Evolutionary conservation across 257 asterid genomes (phyloP), one percentile per base, ranked within the genome.

Genomic region (Solanum paucissectum): DNA sequence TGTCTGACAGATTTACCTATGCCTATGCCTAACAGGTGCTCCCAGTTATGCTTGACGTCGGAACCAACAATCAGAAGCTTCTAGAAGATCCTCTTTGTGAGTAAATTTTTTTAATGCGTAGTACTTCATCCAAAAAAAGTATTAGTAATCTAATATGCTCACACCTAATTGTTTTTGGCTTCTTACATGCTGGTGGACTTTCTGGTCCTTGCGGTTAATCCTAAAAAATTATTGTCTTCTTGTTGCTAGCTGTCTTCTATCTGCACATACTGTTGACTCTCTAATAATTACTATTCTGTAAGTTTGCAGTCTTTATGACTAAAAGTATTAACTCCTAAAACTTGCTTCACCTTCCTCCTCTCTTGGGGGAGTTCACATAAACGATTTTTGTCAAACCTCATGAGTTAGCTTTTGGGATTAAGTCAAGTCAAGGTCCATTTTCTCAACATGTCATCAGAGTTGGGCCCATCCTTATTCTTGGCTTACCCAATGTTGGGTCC

Each of bases 1-100:
- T 16, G 85, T 81, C 68, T 81, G 85, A 68, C 16, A 44, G 85
- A 49, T 71, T 88, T 66, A 71, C 85, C 75, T 84, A 42, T 90
- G 84, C 77, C 87, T 25, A 37, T 89, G 74, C 83, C 34, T 88
- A 27, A 87, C 96, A 97, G 99, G 91, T 97, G 91, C 93, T 97
- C 90, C 99, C 99, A 23, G 94, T 97, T 88, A 97, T 97, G 99
- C 99, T 97, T 89, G 99, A 97, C 87, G 98, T 97, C 86, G 99
- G 99, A 87, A 97, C 99, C 32, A 97, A 96, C 94, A 97, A 97
- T 88, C 92, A 94, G 95, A 93, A 91, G 92, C 98, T 97, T 90
- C 98, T 97, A 71, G 94, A 94, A 87, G 96, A 97, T 88, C 94
- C 85, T 90, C 99, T 97, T 88, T 97, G 99, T 97, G 93, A 97